Base-by-base conservation (phyloP, 1,284 basidiomycete genomes). In the Coniferiporia sulphurascens region DNA sequence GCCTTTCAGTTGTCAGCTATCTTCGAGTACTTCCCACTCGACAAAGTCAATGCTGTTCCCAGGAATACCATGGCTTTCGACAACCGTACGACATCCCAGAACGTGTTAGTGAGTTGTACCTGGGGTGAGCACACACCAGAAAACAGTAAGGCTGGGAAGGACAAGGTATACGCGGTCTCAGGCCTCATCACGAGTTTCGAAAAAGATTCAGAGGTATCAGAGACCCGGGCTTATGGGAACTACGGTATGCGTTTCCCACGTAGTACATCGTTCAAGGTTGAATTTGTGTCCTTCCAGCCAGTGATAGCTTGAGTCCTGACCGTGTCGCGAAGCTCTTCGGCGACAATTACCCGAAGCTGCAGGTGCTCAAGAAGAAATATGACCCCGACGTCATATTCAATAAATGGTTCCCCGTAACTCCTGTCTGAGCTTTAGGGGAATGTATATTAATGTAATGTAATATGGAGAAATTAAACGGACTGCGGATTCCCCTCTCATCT, bases 11-110 rank as follows among this genome's bases (percentile, higher is more conserved):
- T 62, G 19, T 36, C 59, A 10, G 22, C 46, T 52, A 38, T 65
- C 6, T 74, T 75, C 57, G 80, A 82, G 65, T 77, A 76, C 60
- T 68, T 76, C 62, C 72, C 76, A 8, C 68, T 74, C 27, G 63
- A 63, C 2, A 77, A 77, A 61, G 66, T 79, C 54, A 69, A 67
- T 55, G 66, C 72, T 7, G 72, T 81, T 7, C 69, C 76, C 1
- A 64, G 67, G 19, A 70, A 70, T 19, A 70, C 66, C 12, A 77
- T 75, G 3, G 77, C 80, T 8, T 66, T 63, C 41, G 53, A 27
- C 64, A 63, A 77, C 43, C 71, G 78, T 54, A 68, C 70, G 36
- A 65, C 67, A 13, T 22, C 59, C 22, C 52, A 64, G 22, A 75
- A 72, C 60, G 67, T 71, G 13, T 62, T 78, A 21, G 59, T 72